phyloP scores from a whole-genome alignment of 768 basidiomycete species.

The Clitopilus hobsonii region DNA sequence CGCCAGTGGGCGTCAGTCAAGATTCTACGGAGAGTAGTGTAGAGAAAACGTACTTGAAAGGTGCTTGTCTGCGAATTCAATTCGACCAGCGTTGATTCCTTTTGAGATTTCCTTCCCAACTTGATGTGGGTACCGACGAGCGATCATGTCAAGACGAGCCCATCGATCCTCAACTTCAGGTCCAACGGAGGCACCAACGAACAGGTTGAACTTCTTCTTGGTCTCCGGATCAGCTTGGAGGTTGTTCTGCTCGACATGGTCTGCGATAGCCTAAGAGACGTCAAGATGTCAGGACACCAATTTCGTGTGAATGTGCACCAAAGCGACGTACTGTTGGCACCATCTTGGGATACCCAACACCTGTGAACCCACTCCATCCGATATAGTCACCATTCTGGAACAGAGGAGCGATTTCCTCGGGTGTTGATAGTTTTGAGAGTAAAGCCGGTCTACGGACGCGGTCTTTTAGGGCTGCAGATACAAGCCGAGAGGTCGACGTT shows the following conservation, averaged over 20 bases:
- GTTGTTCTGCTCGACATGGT: conserved; percentile 36
- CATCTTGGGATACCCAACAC: conserved; percentile 44
- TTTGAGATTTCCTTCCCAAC: conserved; percentile 44
- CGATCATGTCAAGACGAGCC: conserved; percentile 43
- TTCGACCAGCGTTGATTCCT: conserved; percentile 44
- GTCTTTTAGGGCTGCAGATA: conserved; percentile 34
- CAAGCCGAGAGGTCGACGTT: background rate
- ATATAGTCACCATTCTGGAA: conserved; percentile 46
- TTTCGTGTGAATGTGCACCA: background rate
- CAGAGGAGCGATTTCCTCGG: conserved; percentile 35
- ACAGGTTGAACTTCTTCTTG: conserved; percentile 43
- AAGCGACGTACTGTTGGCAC: conserved; percentile 33
- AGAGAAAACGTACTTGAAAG: conserved; percentile 32
- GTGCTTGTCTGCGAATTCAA: conserved; percentile 45
- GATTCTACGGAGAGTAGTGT: background rate
- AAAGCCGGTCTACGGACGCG: conserved; percentile 36
- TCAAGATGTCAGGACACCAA: background rate
- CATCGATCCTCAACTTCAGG: conserved; percentile 47
- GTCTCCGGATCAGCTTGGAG: conserved; percentile 37
- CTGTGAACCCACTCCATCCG: conserved; percentile 48
- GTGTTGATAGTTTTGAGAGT: conserved; percentile 27
- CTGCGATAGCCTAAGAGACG: conserved; percentile 35
- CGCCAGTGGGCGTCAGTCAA: background rate
- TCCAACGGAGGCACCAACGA: conserved; percentile 43
- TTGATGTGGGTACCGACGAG: conserved; percentile 44